Percentiles rank a stretch among this genome's conserved stretches.
Conservation (phyloP, 257 asterid species). For the Hygrophila difformis region DNA sequence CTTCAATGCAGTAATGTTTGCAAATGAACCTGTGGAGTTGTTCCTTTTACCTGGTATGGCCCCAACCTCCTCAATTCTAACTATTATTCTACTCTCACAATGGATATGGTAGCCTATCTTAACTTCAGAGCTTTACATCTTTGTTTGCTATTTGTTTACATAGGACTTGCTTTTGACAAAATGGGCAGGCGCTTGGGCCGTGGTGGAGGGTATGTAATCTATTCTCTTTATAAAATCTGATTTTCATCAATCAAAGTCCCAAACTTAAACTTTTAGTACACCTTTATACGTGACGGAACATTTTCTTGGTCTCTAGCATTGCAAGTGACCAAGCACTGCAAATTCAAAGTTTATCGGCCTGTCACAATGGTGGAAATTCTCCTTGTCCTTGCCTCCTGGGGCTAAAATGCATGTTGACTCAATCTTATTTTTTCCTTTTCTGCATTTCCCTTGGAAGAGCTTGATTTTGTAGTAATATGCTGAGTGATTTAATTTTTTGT, state of each 20-base stretch:
- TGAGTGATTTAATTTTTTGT: not conserved
- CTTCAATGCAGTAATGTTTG: constrained; percentile 63
- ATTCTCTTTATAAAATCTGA: constrained; percentile 4
- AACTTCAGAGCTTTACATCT: constrained; percentile 1
- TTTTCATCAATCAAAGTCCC: too few species aligned
- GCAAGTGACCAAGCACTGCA: too few species aligned
- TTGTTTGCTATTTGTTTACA: not conserved
- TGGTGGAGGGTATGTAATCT: constrained; percentile 83
- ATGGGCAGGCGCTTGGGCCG: constrained; percentile 93
- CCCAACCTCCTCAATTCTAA: constrained; percentile 2
- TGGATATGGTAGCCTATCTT: constrained; percentile 8
- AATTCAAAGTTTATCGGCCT: not conserved
- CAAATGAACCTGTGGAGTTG: constrained; percentile 84
- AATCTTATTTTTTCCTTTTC: too few species aligned
- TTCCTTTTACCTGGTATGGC: constrained; percentile 78
- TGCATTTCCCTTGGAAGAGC: not conserved
- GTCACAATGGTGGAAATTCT: not conserved
- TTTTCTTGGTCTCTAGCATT: too few species aligned
- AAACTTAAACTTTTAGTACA: too few species aligned
- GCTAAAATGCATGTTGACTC: too few species aligned
- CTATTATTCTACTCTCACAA: constrained; percentile 6
- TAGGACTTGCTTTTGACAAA: constrained; percentile 95
- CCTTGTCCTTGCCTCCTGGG: too few species aligned
- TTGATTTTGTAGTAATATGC: not conserved
- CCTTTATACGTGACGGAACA: too few species aligned